Base-by-base conservation (phyloP, 805 yeast species). In the Starmerella riodocensis region DNA sequence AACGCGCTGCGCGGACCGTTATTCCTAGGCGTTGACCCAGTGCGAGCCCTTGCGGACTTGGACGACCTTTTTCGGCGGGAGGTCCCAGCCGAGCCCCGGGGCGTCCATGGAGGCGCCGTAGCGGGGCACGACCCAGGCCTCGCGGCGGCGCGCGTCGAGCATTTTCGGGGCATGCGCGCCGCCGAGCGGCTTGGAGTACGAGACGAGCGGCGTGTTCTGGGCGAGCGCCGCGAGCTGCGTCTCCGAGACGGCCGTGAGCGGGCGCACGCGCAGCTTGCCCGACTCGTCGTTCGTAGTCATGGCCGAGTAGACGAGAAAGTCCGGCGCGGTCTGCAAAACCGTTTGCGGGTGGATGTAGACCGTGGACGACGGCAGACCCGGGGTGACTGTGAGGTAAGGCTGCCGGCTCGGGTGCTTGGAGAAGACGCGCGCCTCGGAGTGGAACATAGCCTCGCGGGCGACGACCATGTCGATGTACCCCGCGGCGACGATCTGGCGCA, bases 401-500 rank as follows among this genome's bases (percentile, higher is more conserved):
- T 70, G 65, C 33, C 65, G 62, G 40, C 63, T 62, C 37, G 71
- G 64, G 24, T 49, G 69, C 29, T 78, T 64, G 45, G 78, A 78
- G 2, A 14, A 11, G 7, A 78, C 63, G 3, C 78, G 59, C 16
- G 80, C 93, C 1, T 75, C 64, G 16, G 81, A 74, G 53, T 86
- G 96, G 14, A 46, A 32, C 32, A 45, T 18, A 3, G 49, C 50
- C 1, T 83, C 86, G 45, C 97, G 67, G 13, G 83, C 71, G 1
- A 93, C 93, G 18, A 88, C 70, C 54, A 82, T 93, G 57, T 91
- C 99, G 29, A 91, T 68, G 52, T 81, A 91, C 0, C 97, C 98
- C 0, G 96, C 78, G 5, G 94, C 73, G 3, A 88, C 66, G 75
- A 91, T 86, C 60, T 91, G 99, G 53, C 84, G 86, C 46, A 91